A percentile compares a stretch with the other conserved stretches of the same genome.
Conservation (phyloP, 768 basidiomycete species). For the Leucocoprinus sp. region DNA sequence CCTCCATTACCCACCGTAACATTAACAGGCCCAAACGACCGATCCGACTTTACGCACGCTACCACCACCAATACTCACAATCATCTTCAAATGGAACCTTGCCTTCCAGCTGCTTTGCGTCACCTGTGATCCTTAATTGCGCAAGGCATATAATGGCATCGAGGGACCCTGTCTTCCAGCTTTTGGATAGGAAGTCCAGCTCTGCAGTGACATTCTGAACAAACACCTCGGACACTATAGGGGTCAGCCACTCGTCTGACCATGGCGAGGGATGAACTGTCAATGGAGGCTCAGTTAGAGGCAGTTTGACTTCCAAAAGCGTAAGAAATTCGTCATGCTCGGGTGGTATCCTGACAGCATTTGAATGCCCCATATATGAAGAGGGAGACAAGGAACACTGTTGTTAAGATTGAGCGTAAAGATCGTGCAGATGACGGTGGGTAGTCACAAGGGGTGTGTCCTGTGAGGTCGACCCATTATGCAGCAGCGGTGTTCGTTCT, state of each 20-base stretch:
- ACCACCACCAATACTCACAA: constrained; percentile 60
- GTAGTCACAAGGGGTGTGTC: constrained; percentile 12
- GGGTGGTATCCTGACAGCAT: constrained; percentile 41
- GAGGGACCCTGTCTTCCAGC: constrained; percentile 48
- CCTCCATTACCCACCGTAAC: not conserved
- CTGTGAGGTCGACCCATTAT: constrained; percentile 20
- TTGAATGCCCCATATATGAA: constrained; percentile 39
- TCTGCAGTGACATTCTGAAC: constrained; percentile 42
- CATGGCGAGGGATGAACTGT: constrained; percentile 37
- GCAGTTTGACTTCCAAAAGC: constrained; percentile 67
- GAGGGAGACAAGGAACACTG: constrained; percentile 53
- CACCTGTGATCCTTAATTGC: constrained; percentile 43
- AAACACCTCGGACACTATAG: constrained; percentile 41
- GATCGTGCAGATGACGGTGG: constrained; percentile 21
- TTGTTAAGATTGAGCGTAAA: constrained; percentile 29
- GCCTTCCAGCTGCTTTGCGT: constrained; percentile 44
- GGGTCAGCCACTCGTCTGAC: constrained; percentile 51
- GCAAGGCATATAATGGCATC: constrained; percentile 35
- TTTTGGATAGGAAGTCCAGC: constrained; percentile 42
- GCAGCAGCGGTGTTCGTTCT: constrained; percentile 50
- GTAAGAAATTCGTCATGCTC: constrained; percentile 28
- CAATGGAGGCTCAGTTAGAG: constrained; percentile 48
- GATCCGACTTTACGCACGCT: constrained; percentile 69
- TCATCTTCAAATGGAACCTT: constrained; percentile 46
- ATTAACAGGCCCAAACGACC: constrained; percentile 41